Conservation (phyloP, 73 alveolate species). For the Urostyla sp. region DNA sequence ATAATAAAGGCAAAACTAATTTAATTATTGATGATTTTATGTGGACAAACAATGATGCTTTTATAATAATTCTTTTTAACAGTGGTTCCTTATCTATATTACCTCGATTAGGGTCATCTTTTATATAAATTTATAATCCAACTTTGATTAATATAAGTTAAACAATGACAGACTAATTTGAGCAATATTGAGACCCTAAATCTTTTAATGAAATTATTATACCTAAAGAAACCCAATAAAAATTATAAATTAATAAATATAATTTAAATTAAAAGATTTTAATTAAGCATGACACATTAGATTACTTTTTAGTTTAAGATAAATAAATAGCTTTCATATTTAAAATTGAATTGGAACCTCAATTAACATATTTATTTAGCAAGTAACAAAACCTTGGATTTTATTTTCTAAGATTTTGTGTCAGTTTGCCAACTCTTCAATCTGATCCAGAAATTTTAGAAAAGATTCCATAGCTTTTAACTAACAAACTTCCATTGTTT, state of each 20-base stretch:
- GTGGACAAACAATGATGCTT: conserved; percentile 65
- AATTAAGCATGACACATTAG: conserved; percentile 27
- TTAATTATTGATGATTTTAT: conserved; percentile 57
- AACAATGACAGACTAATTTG: conserved; percentile 11
- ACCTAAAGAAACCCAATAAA: conserved; percentile 27
- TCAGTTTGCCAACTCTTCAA: conserved; percentile 19
- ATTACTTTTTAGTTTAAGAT: conserved; percentile 39
- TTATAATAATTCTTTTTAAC: conserved; percentile 52
- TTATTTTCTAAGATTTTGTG: conserved; percentile 50
- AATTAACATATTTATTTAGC: conserved; percentile 44
- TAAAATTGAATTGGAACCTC: conserved; percentile 50
- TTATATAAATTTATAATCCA: conserved; percentile 57
- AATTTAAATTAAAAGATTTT: conserved; percentile 9
- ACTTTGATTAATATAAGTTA: conserved; percentile 19
- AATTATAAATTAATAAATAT: background rate
- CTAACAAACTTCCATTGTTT: conserved; percentile 68
- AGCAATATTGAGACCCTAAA: conserved; percentile 22
- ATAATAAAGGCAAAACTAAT: conserved; percentile 64
- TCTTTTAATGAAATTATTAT: conserved; percentile 60
- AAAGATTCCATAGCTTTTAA: conserved; percentile 58
- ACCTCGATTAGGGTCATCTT: conserved; percentile 57
- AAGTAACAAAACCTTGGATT: conserved; percentile 17
- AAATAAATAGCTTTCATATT: conserved; percentile 25
- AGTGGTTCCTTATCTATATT: conserved; percentile 51
- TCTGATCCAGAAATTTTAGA: conserved; percentile 64